Conservation (phyloP, 352 stramenopile genomes). For the Phytophthora tentaculata region DNA sequence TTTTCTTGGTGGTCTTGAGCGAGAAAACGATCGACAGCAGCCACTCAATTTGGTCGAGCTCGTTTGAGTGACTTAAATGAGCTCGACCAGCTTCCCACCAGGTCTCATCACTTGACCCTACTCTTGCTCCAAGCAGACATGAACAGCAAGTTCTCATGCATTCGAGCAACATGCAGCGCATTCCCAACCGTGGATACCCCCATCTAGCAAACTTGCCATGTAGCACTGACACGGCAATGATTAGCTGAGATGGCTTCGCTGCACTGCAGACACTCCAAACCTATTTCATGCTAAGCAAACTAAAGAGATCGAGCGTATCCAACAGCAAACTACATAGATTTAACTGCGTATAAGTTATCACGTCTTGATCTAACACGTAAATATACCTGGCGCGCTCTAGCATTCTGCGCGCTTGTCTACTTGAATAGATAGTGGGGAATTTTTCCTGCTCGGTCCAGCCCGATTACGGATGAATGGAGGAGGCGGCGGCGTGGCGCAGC, state of each 20-base stretch:
- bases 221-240: not conserved
- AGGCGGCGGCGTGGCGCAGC: conserved; percentile 9
- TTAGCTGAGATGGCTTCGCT: conserved; percentile 6
- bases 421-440: conserved; percentile 39
- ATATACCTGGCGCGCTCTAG: conserved; percentile 34
- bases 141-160: conserved; percentile 14
- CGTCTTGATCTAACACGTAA: conserved; percentile 42
- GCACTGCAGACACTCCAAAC: not conserved
- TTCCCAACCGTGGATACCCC: not conserved
- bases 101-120: conserved; percentile 4
- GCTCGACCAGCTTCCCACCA: conserved; percentile 1
- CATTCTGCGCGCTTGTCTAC: conserved; percentile 30
- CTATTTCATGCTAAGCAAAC: not conserved
- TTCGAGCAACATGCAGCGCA: conserved; percentile 18
- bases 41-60: too few relatives aligned
- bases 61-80: conserved; percentile 9
- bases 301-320: conserved; percentile 1
- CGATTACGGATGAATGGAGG: conserved; percentile 17
- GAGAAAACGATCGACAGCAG: conserved; percentile 25
- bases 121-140: conserved; percentile 1
- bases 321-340: conserved; percentile 31
- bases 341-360: conserved; percentile 48
- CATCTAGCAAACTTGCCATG: too few relatives aligned
- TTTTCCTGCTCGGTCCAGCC: conserved; percentile 3
- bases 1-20: conserved; percentile 11